Percentiles rank a stretch among this genome's conserved stretches.
Evolutionary conservation across 352 stramenopile genomes (phyloP).

Genomic region (Phytophthora sp.): DNA sequence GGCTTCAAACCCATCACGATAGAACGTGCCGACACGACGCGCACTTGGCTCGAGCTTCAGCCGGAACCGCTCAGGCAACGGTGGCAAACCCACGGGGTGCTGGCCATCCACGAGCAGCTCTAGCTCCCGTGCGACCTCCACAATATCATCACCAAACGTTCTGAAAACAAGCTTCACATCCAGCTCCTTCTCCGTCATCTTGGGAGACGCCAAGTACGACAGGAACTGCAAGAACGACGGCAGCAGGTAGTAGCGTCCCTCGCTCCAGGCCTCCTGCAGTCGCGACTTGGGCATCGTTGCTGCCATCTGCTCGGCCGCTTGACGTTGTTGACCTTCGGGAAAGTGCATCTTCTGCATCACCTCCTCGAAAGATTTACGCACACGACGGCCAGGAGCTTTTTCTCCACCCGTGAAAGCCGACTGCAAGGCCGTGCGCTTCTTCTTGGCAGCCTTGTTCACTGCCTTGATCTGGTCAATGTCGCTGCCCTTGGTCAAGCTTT

Average conservation of each 20-base stretch:
- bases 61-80: conserved; percentile 56
- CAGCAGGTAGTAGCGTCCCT: conserved; percentile 83
- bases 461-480: conserved; percentile 67
- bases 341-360: conserved; percentile 86
- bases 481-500: conserved; percentile 43
- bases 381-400: conserved; percentile 45
- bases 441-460: conserved; percentile 81
- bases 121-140: conserved; percentile 75
- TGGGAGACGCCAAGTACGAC: conserved; percentile 45
- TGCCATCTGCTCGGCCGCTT: conserved; percentile 57
- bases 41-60: conserved; percentile 44
- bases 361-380: conserved; percentile 61
- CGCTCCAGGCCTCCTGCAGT: conserved; percentile 71
- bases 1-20: conserved; percentile 66
- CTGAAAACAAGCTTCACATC: conserved; percentile 78
- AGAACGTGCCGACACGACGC: conserved; percentile 66
- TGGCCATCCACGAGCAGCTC: conserved; percentile 66
- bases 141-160: conserved; percentile 84
- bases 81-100: conserved; percentile 56
- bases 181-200: conserved; percentile 28
- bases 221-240: conserved; percentile 84
- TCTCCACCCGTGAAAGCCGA: conserved; percentile 70
- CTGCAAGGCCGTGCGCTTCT: conserved; percentile 77
- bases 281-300: conserved; percentile 48
- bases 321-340: conserved; percentile 46